These are phyloP conservation scores for Aspergillus phoenicis DNA, from an alignment of 2,329 filamentous ascomycete species.

Conservation along the genomic window DNA sequence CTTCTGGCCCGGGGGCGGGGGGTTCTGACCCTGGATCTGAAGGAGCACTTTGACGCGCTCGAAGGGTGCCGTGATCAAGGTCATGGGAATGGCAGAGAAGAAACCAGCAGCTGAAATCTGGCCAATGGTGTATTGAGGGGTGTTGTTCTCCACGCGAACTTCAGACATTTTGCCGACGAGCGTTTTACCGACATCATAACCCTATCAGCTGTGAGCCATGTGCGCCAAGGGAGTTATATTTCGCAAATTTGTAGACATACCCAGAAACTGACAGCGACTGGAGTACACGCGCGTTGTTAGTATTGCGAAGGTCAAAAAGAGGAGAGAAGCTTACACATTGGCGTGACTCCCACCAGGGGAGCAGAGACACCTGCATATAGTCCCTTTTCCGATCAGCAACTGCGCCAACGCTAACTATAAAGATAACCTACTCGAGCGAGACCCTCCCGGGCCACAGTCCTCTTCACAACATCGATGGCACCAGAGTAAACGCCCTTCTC, in stretches of 20 bases:
- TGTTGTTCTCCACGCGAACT: conserved; percentile 62
- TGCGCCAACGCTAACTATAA: not conserved
- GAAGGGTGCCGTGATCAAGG: conserved; percentile 95
- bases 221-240: not conserved
- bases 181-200: conserved; percentile 92
- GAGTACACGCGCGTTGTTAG: conserved; percentile 10
- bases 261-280: conserved; percentile 70
- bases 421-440: conserved; percentile 56
- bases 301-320: not conserved
- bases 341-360: conserved; percentile 91
- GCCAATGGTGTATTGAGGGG: conserved; percentile 71
- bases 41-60: conserved; percentile 98
- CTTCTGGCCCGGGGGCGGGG: conserved; percentile 83
- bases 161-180: conserved; percentile 72
- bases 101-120: conserved; percentile 93
- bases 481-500: conserved; percentile 89
- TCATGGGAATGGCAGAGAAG: conserved; percentile 98
- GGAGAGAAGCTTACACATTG: conserved; percentile 80
- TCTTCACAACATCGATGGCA: conserved; percentile 88
- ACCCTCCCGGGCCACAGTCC: conserved; percentile 85
- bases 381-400: conserved; percentile 54
- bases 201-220: conserved; percentile 61
- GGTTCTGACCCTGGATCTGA: conserved; percentile 92
- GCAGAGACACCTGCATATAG: conserved; percentile 97
- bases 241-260: conserved; percentile 35